Evolutionary conservation across 2,329 filamentous ascomycete species (phyloP).

Genomic region (Exophiala sideris): DNA sequence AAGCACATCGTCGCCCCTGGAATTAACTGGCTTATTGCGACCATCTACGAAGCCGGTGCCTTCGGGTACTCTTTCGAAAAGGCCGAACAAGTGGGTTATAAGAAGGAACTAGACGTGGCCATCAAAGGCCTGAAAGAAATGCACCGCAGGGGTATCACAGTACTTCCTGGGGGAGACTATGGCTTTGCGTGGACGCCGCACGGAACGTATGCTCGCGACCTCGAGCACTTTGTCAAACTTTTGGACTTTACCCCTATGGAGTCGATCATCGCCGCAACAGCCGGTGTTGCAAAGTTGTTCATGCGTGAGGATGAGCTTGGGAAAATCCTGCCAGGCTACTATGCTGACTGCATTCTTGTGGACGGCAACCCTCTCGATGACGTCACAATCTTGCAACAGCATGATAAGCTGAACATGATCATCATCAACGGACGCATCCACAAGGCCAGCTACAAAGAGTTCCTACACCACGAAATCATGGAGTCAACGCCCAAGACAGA

Average conservation of each 20-base stretch:
- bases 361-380: conserved; percentile 46
- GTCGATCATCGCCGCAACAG: conserved; percentile 44
- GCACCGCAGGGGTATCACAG: conserved; percentile 43
- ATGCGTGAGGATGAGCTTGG: conserved; percentile 42
- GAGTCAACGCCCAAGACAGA: neutral
- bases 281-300: conserved; percentile 40
- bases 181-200: conserved; percentile 50
- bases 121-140: conserved; percentile 44
- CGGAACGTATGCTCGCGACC: conserved; percentile 48
- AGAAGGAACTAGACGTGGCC: conserved; percentile 41
- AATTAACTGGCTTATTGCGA: conserved; percentile 44
- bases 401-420: conserved; percentile 44
- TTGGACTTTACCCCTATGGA: conserved; percentile 47
- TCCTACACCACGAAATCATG: neutral
- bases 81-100: conserved; percentile 45
- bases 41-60: conserved; percentile 36
- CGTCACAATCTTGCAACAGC: conserved; percentile 43
- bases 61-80: conserved; percentile 43
- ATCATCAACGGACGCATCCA: conserved; percentile 49
- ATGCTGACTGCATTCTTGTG: conserved; percentile 46
- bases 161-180: conserved; percentile 45
- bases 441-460: conserved; percentile 33
- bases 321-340: conserved; percentile 42
- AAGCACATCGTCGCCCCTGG: conserved; percentile 43
- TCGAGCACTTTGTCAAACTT: conserved; percentile 46